Evolutionary conservation across 768 basidiomycete species (phyloP).

Genomic region (Naganishia friedmannii): DNA sequence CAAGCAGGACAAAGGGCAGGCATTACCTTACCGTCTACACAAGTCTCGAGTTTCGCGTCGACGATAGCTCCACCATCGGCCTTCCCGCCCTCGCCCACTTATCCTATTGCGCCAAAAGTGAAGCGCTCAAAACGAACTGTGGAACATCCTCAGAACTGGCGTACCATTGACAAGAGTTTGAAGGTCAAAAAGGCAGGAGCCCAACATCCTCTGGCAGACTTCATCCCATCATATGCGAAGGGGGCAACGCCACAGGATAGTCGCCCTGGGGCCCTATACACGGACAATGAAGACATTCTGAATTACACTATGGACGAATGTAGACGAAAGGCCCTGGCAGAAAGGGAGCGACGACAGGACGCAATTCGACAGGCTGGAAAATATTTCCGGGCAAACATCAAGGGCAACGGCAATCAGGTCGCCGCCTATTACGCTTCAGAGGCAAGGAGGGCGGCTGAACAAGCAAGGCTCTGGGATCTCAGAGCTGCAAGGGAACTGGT

Average conservation of each 20-base stretch:
- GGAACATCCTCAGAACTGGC: constrained; percentile 47
- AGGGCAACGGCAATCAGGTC: constrained; percentile 38
- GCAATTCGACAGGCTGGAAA: constrained; percentile 50
- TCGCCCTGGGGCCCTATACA: constrained; percentile 33
- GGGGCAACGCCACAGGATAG: constrained; percentile 32
- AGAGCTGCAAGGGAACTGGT: constrained; percentile 50
- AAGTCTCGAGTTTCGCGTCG: not conserved
- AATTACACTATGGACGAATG: constrained; percentile 43
- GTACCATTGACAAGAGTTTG: constrained; percentile 31
- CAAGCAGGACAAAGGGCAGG: constrained; percentile 35
- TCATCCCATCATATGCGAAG: constrained; percentile 38
- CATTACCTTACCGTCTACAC: not conserved
- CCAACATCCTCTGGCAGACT: constrained; percentile 34
- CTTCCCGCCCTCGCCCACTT: not conserved
- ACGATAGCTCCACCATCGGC: not conserved
- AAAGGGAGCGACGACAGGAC: constrained; percentile 44
- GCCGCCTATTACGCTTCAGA: constrained; percentile 52
- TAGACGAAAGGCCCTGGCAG: constrained; percentile 39
- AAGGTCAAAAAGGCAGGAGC: constrained; percentile 12
- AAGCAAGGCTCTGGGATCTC: constrained; percentile 50
- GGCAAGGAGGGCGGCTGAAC: constrained; percentile 45
- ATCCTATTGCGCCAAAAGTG: not conserved
- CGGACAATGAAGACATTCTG: not conserved
- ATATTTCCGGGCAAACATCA: constrained; percentile 35
- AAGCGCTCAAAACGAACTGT: constrained; percentile 6